Evolutionary conservation across 1,284 basidiomycete species (phyloP).

Genomic region (Microbotryum saponariae): DNA sequence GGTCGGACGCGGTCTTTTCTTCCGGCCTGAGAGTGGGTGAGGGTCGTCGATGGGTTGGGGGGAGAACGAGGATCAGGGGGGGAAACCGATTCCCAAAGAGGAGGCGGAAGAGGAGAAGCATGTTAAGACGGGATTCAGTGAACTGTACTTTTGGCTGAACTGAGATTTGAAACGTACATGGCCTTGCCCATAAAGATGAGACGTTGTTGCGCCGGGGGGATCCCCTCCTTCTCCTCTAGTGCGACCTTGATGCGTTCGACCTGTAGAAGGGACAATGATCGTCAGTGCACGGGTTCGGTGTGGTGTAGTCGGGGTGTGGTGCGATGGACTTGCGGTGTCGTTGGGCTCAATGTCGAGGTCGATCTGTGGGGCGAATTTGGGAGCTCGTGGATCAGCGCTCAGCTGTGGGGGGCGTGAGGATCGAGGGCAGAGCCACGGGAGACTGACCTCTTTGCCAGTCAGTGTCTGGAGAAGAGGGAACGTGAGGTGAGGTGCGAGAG

Average conservation of each 20-base stretch:
- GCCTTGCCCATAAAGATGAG: constrained; percentile 92
- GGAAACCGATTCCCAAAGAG: neutral
- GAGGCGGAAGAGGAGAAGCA: neutral
- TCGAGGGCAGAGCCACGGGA: constrained; percentile 8
- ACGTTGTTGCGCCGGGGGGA: constrained; percentile 93
- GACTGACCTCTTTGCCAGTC: constrained; percentile 77
- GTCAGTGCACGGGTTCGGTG: neutral
- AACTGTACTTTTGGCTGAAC: neutral
- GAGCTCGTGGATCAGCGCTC: constrained; percentile 7
- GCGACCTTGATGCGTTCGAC: constrained; percentile 95
- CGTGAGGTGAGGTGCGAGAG: constrained; percentile 16
- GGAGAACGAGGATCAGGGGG: neutral
- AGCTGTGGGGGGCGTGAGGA: neutral
- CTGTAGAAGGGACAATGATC: constrained; percentile 45
- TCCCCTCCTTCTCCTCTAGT: constrained; percentile 98
- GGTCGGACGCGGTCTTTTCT: constrained; percentile 77
- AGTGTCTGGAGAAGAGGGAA: constrained; percentile 55
- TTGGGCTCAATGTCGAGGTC: constrained; percentile 92
- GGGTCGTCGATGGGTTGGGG: neutral
- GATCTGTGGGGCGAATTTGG: constrained; percentile 52
- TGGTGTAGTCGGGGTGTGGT: neutral
- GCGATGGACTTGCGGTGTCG: constrained; percentile 59
- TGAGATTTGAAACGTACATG: constrained; percentile 57
- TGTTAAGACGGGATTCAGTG: neutral
- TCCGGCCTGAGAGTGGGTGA: constrained; percentile 49